Evolutionary conservation across 2,329 filamentous ascomycete species (phyloP).

Genomic region (Dendryphion nanum): DNA sequence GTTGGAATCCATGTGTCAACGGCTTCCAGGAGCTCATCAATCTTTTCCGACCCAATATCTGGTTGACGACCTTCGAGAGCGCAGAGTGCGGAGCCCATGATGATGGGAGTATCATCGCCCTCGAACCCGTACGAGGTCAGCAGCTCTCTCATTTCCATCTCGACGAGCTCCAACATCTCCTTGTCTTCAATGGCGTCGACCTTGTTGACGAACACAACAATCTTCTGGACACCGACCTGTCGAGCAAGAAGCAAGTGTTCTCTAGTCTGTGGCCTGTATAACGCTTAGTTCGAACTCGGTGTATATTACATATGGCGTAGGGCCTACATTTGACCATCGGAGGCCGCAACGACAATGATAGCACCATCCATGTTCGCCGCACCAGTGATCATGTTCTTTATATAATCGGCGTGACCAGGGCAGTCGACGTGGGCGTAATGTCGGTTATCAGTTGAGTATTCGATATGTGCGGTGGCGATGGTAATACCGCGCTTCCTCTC

Average conservation of each 20-base stretch:
- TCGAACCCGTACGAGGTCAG: constrained; percentile 92
- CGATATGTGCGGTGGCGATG: constrained; percentile 97
- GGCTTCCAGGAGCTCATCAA: constrained; percentile 85
- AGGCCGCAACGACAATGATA: constrained; percentile 97
- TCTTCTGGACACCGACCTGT: constrained; percentile 96
- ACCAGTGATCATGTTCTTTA: constrained; percentile 99
- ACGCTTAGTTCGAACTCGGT: constrained; percentile 4
- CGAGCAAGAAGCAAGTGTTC: constrained; percentile 97
- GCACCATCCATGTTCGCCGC: constrained; percentile 99
- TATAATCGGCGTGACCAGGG: constrained; percentile 99
- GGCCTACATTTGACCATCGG: constrained; percentile 88
- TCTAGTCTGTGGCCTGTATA: constrained; percentile 78
- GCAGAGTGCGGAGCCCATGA: constrained; percentile 95
- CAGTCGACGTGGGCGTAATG: constrained; percentile 99
- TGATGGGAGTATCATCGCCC: constrained; percentile 94
- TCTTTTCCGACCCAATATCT: constrained; percentile 83
- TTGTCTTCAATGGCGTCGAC: constrained; percentile 95
- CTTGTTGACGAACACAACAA: constrained; percentile 99
- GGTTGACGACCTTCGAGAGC: constrained; percentile 82
- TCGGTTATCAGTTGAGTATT: constrained; percentile 89
- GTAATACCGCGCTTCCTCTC: constrained; percentile 99
- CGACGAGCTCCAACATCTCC: constrained; percentile 99
- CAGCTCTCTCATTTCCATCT: constrained; percentile 99
- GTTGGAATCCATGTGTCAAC: constrained; percentile 97
- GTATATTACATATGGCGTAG: neutral